Evolutionary conservation across 306 rosid genomes (phyloP).

Genomic region (Arachis stenosperma): DNA sequence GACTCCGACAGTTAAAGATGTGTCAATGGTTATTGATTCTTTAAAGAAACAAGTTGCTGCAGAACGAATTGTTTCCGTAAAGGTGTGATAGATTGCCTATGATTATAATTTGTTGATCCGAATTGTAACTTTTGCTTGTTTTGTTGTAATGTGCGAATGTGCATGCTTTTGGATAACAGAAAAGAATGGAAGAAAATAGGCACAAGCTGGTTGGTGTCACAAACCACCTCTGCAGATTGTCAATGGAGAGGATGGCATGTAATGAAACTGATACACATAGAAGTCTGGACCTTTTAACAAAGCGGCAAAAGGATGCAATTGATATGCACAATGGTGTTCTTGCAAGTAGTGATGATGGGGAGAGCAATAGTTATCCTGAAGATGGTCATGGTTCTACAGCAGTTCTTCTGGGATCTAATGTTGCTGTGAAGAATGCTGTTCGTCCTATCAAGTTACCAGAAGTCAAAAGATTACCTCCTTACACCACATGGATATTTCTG

Average conservation of each 20-base stretch:
- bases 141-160: not conserved
- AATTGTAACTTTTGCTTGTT: slow-evolving; percentile 20
- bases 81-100: slow-evolving; percentile 53
- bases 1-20: slow-evolving; percentile 52
- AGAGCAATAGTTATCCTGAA: slow-evolving; percentile 65
- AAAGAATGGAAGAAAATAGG: slow-evolving; percentile 80
- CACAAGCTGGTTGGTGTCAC: slow-evolving; percentile 71
- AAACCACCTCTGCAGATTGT: slow-evolving; percentile 52
- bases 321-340: slow-evolving; percentile 80
- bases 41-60: slow-evolving; percentile 77
- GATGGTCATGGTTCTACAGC: slow-evolving; percentile 81
- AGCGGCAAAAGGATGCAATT: slow-evolving; percentile 87
- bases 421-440: slow-evolving; percentile 87
- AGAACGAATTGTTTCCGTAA: slow-evolving; percentile 56
- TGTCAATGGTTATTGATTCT: slow-evolving; percentile 67
- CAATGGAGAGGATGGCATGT: slow-evolving; percentile 62
- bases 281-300: slow-evolving; percentile 66
- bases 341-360: slow-evolving; percentile 62
- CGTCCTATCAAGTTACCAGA: slow-evolving; percentile 90
- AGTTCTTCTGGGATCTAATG: slow-evolving; percentile 93
- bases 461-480: slow-evolving; percentile 85
- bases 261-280: slow-evolving; percentile 39
- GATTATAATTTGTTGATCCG: slow-evolving; percentile 30
- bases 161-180: slow-evolving; percentile 52
- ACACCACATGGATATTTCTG: slow-evolving; percentile 97